Evolutionary conservation across 768 basidiomycete genomes (phyloP).

Genomic region (Kwoniella dejecticola): DNA sequence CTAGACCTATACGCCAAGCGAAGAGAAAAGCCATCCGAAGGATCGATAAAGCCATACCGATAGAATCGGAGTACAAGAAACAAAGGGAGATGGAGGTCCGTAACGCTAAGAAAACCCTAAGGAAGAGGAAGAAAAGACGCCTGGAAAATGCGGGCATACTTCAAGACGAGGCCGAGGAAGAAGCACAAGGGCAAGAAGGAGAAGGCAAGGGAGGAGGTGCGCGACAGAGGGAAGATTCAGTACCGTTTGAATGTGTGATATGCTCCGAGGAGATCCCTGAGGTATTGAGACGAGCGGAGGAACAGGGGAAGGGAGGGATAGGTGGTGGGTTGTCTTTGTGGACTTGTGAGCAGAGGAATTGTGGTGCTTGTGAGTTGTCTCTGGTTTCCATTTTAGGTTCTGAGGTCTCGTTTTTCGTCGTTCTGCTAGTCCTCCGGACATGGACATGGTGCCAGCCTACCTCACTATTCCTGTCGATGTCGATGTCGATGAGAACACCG

Average conservation of each 20-base stretch:
- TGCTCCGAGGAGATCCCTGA: constrained; percentile 10
- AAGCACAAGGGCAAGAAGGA: too few species aligned
- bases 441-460: too few species aligned
- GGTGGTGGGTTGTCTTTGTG: constrained; percentile 22
- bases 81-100: constrained; percentile 2
- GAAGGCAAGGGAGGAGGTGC: too few species aligned
- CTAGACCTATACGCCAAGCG: not conserved
- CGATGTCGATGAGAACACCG: too few species aligned
- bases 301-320: constrained; percentile 15
- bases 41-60: constrained; percentile 1
- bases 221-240: not conserved
- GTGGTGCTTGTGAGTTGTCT: constrained; percentile 25
- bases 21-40: not conserved
- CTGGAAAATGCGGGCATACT: too few species aligned
- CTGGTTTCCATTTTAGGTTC: too few species aligned
- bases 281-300: not conserved
- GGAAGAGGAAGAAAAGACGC: not conserved
- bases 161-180: too few species aligned
- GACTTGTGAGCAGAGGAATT: constrained; percentile 14
- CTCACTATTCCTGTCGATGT: too few species aligned
- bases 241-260: constrained; percentile 13
- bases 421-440: too few species aligned
- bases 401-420: too few species aligned
- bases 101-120: not conserved
- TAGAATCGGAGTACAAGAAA: not conserved